These are phyloP conservation scores for Candida orba DNA, from an alignment of 805 yeast genomes.

Conservation along the genomic window DNA sequence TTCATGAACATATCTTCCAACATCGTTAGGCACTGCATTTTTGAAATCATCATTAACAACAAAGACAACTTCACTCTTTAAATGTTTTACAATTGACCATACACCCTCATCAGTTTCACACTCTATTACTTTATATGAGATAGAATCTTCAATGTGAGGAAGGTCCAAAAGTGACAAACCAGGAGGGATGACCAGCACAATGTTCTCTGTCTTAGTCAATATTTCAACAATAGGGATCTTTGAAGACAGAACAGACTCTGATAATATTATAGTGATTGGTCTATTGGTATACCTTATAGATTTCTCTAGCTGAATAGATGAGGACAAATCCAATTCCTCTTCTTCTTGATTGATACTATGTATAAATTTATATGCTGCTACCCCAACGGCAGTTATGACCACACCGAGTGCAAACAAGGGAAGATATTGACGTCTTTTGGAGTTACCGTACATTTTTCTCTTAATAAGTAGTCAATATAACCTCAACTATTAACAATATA, in stretches of 20 bases:
- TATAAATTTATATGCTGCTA: constrained; percentile 9
- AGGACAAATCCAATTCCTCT: neutral
- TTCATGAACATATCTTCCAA: constrained; percentile 24
- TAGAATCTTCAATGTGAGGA: constrained; percentile 28
- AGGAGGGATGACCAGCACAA: constrained; percentile 31
- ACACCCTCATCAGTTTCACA: constrained; percentile 44
- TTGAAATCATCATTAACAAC: constrained; percentile 23
- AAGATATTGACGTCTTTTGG: constrained; percentile 6
- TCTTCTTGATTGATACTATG: neutral
- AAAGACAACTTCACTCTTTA: constrained; percentile 31
- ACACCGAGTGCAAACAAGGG: constrained; percentile 8
- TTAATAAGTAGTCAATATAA: neutral
- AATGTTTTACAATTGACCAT: constrained; percentile 49
- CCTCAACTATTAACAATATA: too few relatives aligned
- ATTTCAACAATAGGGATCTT: constrained; percentile 21
- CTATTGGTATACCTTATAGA: constrained; percentile 16
- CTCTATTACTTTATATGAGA: constrained; percentile 23
- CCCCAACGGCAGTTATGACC: constrained; percentile 5
- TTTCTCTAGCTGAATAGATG: constrained; percentile 5
- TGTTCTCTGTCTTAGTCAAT: constrained; percentile 20
- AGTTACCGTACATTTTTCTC: neutral
- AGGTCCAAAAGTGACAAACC: constrained; percentile 17
- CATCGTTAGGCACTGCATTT: constrained; percentile 24
- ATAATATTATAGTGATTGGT: constrained; percentile 18
- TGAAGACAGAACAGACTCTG: constrained; percentile 23